phyloP scores from a whole-genome alignment of 768 basidiomycete species.

The Holtermannia corniformis region DNA sequence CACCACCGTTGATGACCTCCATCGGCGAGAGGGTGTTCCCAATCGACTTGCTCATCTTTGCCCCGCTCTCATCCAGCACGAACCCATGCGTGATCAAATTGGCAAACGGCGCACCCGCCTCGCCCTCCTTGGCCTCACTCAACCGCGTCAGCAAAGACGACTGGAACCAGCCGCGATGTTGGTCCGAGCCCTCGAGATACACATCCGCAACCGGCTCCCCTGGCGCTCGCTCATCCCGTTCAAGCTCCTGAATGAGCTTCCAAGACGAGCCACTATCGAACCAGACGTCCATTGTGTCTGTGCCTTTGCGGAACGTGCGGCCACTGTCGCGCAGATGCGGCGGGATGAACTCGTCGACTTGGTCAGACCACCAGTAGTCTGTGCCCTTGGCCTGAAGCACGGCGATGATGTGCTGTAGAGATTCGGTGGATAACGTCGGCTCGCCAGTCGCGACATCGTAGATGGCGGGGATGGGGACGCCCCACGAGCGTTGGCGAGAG shows the following conservation, averaged over 20 bases:
- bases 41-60: slow-evolving; percentile 94
- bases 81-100: slow-evolving; percentile 91
- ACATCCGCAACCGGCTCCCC: slow-evolving; percentile 55
- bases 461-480: slow-evolving; percentile 87
- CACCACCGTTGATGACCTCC: slow-evolving; percentile 65
- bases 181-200: slow-evolving; percentile 90
- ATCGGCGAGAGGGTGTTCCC: slow-evolving; percentile 85
- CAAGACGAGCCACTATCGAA: slow-evolving; percentile 95
- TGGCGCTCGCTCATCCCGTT: slow-evolving; percentile 12
- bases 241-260: slow-evolving; percentile 55
- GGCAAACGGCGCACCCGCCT: slow-evolving; percentile 52
- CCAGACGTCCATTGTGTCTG: slow-evolving; percentile 99
- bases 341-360: slow-evolving; percentile 70
- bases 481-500: slow-evolving; percentile 94
- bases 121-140: slow-evolving; percentile 40
- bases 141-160: slow-evolving; percentile 79
- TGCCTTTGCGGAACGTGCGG: slow-evolving; percentile 62
- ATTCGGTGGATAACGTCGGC: slow-evolving; percentile 56
- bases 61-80: slow-evolving; percentile 79
- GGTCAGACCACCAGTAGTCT: slow-evolving; percentile 86
- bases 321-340: slow-evolving; percentile 48
- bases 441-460: slow-evolving; percentile 56
- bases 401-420: slow-evolving; percentile 63
- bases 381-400: slow-evolving; percentile 66
- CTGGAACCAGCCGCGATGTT: slow-evolving; percentile 99